These are phyloP conservation scores for Porodaedalea pini DNA, from an alignment of 1,284 basidiomycete genomes.

Conservation along the genomic window DNA sequence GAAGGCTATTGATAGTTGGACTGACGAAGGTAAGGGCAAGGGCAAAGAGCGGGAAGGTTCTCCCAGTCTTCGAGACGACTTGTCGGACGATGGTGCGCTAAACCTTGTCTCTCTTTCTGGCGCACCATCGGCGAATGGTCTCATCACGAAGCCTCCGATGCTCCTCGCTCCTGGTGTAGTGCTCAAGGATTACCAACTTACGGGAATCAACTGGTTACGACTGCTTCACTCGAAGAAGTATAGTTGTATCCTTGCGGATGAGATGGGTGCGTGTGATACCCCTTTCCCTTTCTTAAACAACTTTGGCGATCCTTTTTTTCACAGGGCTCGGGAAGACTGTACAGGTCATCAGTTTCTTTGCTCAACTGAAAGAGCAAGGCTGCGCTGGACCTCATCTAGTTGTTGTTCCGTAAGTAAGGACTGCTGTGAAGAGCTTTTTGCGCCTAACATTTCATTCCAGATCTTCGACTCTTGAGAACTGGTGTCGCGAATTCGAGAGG, in stretches of 20 bases:
- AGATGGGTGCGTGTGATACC: conserved; percentile 67
- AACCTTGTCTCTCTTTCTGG: conserved; percentile 47
- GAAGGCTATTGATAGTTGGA: conserved; percentile 78
- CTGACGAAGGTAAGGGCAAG: conserved; percentile 39
- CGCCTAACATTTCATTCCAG: conserved; percentile 36
- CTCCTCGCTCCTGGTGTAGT: conserved; percentile 66
- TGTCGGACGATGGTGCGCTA: conserved; percentile 57
- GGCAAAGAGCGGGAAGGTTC: conserved; percentile 32
- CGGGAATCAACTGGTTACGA: conserved; percentile 98
- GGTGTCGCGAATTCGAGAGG: conserved; percentile 92
- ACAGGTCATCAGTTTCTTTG: conserved; percentile 96
- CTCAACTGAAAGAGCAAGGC: conserved; percentile 79
- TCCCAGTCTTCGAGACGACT: conserved; percentile 33
- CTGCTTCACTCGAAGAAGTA: conserved; percentile 78
- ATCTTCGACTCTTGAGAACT: conserved; percentile 96
- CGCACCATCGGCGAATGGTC: conserved; percentile 52
- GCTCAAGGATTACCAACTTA: conserved; percentile 94
- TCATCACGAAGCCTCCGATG: conserved; percentile 74
- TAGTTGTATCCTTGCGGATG: conserved; percentile 96
- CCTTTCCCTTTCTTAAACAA: not conserved
- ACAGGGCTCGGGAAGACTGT: conserved; percentile 95
- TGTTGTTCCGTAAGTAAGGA: conserved; percentile 79
- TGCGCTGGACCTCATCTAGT: conserved; percentile 86
- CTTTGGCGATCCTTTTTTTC: not conserved
- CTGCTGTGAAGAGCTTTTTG: conserved; percentile 1